These are phyloP conservation scores for Pseudocercospora fijiensis DNA, from an alignment of 2,329 filamentous ascomycete species.

Conservation along the genomic window DNA sequence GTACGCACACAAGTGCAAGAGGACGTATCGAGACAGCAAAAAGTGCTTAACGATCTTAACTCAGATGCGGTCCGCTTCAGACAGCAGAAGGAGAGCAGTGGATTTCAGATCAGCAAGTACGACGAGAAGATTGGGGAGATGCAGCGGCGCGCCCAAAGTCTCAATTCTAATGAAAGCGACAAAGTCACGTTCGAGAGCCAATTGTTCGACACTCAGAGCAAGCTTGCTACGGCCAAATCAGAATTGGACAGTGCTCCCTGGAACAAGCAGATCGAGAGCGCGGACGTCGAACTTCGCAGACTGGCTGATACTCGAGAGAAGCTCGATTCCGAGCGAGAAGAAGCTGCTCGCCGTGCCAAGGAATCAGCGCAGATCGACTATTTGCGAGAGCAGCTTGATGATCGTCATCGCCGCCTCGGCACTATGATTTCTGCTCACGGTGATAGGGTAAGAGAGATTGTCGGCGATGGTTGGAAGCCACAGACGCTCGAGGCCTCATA, in stretches of 20 bases:
- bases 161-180: conserved; percentile 81
- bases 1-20: conserved; percentile 69
- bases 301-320: conserved; percentile 71
- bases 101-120: conserved; percentile 69
- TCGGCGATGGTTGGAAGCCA: conserved; percentile 68
- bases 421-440: conserved; percentile 75
- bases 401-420: conserved; percentile 70
- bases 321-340: conserved; percentile 76
- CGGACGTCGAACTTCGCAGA: conserved; percentile 63
- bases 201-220: conserved; percentile 65
- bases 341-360: conserved; percentile 75
- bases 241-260: conserved; percentile 64
- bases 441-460: conserved; percentile 63
- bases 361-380: conserved; percentile 83
- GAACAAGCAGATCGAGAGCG: conserved; percentile 67
- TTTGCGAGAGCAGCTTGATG: conserved; percentile 74
- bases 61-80: conserved; percentile 69
- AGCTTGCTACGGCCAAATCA: conserved; percentile 62
- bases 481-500: conserved; percentile 70
- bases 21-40: conserved; percentile 73
- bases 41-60: conserved; percentile 69
- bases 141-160: conserved; percentile 67
- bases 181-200: conserved; percentile 75
- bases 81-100: conserved; percentile 66
- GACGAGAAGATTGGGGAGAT: conserved; percentile 67